Base-by-base conservation (phyloP, 2,329 filamentous ascomycete species). In the Aspergillus tubingensis region DNA sequence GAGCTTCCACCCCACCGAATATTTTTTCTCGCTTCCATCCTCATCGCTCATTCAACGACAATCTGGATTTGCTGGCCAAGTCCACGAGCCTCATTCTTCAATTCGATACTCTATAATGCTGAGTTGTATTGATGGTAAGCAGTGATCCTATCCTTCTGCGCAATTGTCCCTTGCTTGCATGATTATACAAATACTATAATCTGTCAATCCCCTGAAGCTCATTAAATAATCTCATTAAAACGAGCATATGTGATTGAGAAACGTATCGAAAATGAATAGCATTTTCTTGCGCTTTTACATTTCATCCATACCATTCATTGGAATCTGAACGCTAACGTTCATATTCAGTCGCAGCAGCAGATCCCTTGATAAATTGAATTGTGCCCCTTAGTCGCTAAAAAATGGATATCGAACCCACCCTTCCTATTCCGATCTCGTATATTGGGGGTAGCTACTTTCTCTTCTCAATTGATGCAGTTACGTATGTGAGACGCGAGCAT, bases 361-460 rank as follows among this genome's bases (percentile, higher is more conserved):
- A 32, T 30, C 15, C n/a, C 17, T 41, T 23, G 13, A 17, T 41
- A 21, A 44, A 39, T 30, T 30, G 27, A 51, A 17, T 49, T 39
- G 32, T 25, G 25, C 25, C 19, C 36, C 27, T 50, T 38, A 13
- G 52, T 36, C 25, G 47, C 48, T 47, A 62, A 62, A 62, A 62
- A 62, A 77, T 77, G 73, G 74, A 72, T 53, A 68, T 70, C 43
- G 66, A 69, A 51, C 78, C 77, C 50, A 67, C 72, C 21, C 82
- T 87, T 68, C 86, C 86, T 10, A 85, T 96, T 64, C 88, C 91
- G 62, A 95, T 98, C 72, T 94, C 91, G 66, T 83, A 86, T 73
- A 87, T 96, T 62, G 88, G 88, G 50, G 88, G 88, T 67, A 89
- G 91, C 66, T 97, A 94, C 80, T 86, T 97, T 62, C 82, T 99